Evolutionary conservation across 140 eudicot species (phyloP).

Genomic region (Stevia rebaudiana): DNA sequence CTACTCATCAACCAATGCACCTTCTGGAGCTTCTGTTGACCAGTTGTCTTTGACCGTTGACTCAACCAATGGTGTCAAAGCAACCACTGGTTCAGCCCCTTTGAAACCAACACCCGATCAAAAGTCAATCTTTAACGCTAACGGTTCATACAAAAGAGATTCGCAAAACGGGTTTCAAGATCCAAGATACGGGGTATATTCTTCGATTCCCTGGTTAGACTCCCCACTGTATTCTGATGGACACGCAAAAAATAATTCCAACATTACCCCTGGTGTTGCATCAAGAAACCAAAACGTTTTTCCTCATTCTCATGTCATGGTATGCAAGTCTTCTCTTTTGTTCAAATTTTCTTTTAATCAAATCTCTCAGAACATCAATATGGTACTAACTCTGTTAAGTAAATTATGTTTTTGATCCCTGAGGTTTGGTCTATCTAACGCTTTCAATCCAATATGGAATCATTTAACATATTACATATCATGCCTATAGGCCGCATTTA

Average conservation of each 20-base stretch:
- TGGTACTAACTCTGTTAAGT: too few species aligned
- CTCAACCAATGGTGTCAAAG: conserved; percentile 41
- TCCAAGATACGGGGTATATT: conserved; percentile 40
- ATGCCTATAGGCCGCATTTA: too few species aligned
- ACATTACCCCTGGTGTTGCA: conserved; percentile 21
- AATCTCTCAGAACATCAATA: not conserved
- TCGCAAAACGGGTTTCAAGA: conserved; percentile 44
- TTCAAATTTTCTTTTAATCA: too few species aligned
- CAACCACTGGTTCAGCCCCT: conserved; percentile 33
- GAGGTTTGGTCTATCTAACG: too few species aligned
- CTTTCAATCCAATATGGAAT: too few species aligned
- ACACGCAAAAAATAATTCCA: conserved; percentile 37
- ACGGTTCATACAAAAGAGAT: conserved; percentile 47
- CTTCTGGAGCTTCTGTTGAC: conserved; percentile 36
- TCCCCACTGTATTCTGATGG: conserved; percentile 36
- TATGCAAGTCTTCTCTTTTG: conserved; percentile 11
- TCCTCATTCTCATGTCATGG: conserved; percentile 50
- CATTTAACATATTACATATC: too few species aligned
- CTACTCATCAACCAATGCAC: not conserved
- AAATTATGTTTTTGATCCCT: too few species aligned
- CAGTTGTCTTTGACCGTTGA: conserved; percentile 43
- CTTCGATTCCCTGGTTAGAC: conserved; percentile 63
- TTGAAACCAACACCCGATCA: conserved; percentile 32
- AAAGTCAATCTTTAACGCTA: conserved; percentile 34
- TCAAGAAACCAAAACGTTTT: conserved; percentile 52